phyloP scores from a whole-genome alignment of 805 yeast species.

The Saccharomycopsis oosterbeekiorum region DNA sequence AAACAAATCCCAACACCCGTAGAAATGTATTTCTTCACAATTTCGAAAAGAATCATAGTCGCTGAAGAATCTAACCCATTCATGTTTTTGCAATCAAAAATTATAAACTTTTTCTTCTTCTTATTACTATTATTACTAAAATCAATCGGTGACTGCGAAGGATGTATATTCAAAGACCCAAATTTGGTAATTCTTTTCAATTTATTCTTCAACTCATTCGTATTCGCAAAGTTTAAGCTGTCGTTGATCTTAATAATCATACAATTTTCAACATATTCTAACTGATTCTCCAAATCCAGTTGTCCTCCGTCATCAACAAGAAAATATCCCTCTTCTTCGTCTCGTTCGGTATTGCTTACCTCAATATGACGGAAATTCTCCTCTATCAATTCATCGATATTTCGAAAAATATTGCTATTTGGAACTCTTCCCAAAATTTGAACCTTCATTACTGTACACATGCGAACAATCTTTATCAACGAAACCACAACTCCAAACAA shows the following conservation, averaged over 20 bases:
- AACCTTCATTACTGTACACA: slow-evolving; percentile 34
- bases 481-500: slow-evolving; percentile 29
- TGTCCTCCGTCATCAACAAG: not conserved
- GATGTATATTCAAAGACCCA: slow-evolving; percentile 68
- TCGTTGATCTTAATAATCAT: slow-evolving; percentile 77
- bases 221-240: slow-evolving; percentile 79
- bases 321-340: not conserved
- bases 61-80: slow-evolving; percentile 71
- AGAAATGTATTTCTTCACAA: slow-evolving; percentile 39
- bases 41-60: slow-evolving; percentile 56
- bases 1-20: slow-evolving; percentile 26
- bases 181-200: slow-evolving; percentile 63
- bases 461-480: slow-evolving; percentile 28
- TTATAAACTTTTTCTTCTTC: slow-evolving; percentile 37
- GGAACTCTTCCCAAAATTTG: slow-evolving; percentile 34
- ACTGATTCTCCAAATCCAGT: slow-evolving; percentile 15
- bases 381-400: slow-evolving; percentile 27
- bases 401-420: slow-evolving; percentile 25
- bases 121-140: not conserved
- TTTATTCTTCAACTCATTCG: slow-evolving; percentile 62
- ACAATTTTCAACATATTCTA: slow-evolving; percentile 54
- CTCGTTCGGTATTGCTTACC: not conserved
- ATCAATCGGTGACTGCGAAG: slow-evolving; percentile 32
- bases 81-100: slow-evolving; percentile 79
- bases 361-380: slow-evolving; percentile 17